Conservation (phyloP, 805 yeast genomes). For the Torulaspora quercuum region DNA sequence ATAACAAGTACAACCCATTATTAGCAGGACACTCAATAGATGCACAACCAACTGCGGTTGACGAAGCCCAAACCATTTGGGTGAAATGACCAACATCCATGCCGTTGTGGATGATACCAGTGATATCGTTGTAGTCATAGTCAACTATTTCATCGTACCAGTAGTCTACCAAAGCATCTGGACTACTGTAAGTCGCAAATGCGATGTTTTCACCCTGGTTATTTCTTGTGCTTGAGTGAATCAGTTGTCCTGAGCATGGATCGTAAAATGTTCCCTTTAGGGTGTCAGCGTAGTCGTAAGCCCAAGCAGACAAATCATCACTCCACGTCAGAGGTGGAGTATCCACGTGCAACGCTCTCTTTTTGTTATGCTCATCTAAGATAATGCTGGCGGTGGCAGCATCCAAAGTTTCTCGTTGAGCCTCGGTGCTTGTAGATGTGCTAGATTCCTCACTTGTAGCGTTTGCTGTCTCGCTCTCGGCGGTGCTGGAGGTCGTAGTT, state of each 20-base stretch:
- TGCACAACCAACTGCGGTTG: constrained; percentile 67
- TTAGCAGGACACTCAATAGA: constrained; percentile 23
- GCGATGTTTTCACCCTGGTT: constrained; percentile 75
- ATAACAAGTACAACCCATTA: constrained; percentile 55
- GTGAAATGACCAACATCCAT: constrained; percentile 67
- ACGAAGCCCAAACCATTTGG: constrained; percentile 65
- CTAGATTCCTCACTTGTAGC: too few species aligned
- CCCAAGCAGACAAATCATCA: constrained; percentile 44
- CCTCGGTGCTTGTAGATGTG: too few species aligned
- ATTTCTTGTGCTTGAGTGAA: constrained; percentile 49
- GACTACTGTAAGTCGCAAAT: constrained; percentile 46
- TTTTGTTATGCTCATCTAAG: constrained; percentile 48
- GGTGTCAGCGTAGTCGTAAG: constrained; percentile 47
- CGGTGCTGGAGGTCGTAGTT: too few species aligned
- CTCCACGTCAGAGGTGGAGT: constrained; percentile 50
- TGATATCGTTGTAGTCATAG: constrained; percentile 52
- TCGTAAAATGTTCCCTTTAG: constrained; percentile 41
- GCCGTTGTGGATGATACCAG: constrained; percentile 42
- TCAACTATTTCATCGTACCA: constrained; percentile 66
- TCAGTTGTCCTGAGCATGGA: constrained; percentile 58
- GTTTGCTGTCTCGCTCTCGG: too few species aligned
- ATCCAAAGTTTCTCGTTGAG: constrained; percentile 18
- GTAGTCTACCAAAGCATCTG: constrained; percentile 56
- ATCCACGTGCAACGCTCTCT: constrained; percentile 46
- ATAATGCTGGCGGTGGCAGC: constrained; percentile 30